Conservation (phyloP, 805 yeast genomes). For the Debaryomyces tyrocola region DNA sequence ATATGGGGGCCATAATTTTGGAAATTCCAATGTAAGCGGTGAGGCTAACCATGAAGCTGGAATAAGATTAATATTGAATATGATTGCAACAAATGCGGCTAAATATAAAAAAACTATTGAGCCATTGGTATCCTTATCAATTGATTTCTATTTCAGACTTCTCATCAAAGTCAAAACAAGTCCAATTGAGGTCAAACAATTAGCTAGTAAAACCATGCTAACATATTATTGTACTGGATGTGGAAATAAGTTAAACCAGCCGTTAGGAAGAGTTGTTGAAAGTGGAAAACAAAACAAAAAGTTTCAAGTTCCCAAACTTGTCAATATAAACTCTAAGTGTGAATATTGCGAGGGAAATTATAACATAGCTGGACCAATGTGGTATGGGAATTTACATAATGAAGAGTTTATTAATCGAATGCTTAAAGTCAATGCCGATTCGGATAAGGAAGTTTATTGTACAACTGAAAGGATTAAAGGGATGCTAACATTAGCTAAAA, state of each 20-base stretch:
- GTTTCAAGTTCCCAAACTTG: slow-evolving; percentile 49
- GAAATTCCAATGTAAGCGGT: slow-evolving; percentile 46
- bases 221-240: slow-evolving; percentile 88
- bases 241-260: slow-evolving; percentile 68
- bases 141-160: slow-evolving; percentile 89
- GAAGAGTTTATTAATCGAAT: slow-evolving; percentile 63
- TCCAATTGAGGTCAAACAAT: slow-evolving; percentile 78
- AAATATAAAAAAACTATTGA: slow-evolving; percentile 84
- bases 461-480: slow-evolving; percentile 87
- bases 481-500: slow-evolving; percentile 81
- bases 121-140: slow-evolving; percentile 81
- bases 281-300: slow-evolving; percentile 44
- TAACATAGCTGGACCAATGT: slow-evolving; percentile 96
- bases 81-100: slow-evolving; percentile 82
- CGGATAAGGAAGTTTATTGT: slow-evolving; percentile 61
- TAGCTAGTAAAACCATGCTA: slow-evolving; percentile 74
- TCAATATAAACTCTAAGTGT: slow-evolving; percentile 59
- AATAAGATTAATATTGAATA: slow-evolving; percentile 73
- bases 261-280: slow-evolving; percentile 60
- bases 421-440: slow-evolving; percentile 50
- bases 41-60: slow-evolving; percentile 95
- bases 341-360: slow-evolving; percentile 64
- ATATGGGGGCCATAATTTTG: slow-evolving; percentile 89
- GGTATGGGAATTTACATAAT: slow-evolving; percentile 74
- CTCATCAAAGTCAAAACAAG: slow-evolving; percentile 76